These are phyloP conservation scores for Ganoderma leucocontextum DNA, from an alignment of 1,284 basidiomycete genomes.

Conservation along the genomic window DNA sequence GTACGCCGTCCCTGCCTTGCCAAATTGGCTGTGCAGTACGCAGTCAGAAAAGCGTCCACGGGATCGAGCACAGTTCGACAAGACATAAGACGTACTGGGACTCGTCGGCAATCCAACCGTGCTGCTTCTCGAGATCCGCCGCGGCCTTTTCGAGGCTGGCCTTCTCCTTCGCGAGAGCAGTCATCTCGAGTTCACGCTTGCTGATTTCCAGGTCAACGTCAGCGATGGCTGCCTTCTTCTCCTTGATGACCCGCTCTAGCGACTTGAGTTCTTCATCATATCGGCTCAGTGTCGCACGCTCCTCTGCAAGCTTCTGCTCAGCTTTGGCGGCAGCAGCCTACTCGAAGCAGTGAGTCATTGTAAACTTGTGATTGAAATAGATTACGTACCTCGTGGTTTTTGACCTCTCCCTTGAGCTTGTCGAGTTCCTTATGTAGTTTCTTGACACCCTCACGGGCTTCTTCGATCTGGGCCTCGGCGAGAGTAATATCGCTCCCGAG, in stretches of 20 bases:
- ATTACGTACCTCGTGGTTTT: slow-evolving; percentile 59
- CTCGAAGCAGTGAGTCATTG: background rate
- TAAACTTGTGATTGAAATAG: background rate
- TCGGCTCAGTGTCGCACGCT: slow-evolving; percentile 84
- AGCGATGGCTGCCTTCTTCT: slow-evolving; percentile 79
- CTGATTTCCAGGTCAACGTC: slow-evolving; percentile 77
- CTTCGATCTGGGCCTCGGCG: slow-evolving; percentile 65
- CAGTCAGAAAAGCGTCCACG: background rate
- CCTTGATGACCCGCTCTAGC: slow-evolving; percentile 84
- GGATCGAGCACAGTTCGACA: background rate
- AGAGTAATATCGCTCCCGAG: slow-evolving; percentile 79
- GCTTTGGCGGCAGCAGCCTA: slow-evolving; percentile 70
- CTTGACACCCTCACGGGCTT: slow-evolving; percentile 65
- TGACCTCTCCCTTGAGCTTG: slow-evolving; percentile 63
- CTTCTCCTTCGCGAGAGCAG: slow-evolving; percentile 62
- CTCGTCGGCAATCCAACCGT: slow-evolving; percentile 92
- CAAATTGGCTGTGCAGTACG: slow-evolving; percentile 69
- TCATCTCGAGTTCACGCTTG: slow-evolving; percentile 58
- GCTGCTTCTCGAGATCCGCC: slow-evolving; percentile 79
- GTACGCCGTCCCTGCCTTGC: slow-evolving; percentile 83
- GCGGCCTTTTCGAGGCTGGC: slow-evolving; percentile 52
- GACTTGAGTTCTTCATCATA: slow-evolving; percentile 91
- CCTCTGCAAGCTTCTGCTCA: slow-evolving; percentile 80
- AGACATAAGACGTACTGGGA: slow-evolving; percentile 65
- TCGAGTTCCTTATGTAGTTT: slow-evolving; percentile 72